Evolutionary conservation across 441 rosid species (phyloP), one percentile per base, ranked within the genome.

Genomic region (Jatropha podagrica): DNA sequence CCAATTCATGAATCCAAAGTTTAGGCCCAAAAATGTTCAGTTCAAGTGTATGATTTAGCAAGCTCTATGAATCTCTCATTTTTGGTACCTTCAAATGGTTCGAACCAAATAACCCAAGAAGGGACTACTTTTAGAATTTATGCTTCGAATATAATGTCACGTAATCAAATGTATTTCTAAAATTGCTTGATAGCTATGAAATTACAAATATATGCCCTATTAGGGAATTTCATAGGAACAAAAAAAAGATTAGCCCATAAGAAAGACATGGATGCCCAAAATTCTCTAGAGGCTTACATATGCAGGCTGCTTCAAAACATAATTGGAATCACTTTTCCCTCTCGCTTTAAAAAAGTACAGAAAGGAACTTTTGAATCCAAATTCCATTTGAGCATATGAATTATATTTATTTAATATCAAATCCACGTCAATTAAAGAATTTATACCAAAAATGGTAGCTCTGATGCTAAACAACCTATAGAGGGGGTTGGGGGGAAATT

Each of bases 311-410:
- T 17, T 32, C 49, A 55, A 17, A 38, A 70, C 40, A 56, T 11
- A 1, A 20, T 40, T 27, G 64, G 73, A 70, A 70, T 70, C 73
- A 70, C 14, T 20, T 70, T 40, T 11, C 41, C 12, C 18, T 8
- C 10, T 5, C 51, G 38, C 73, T 44, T 58, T 3, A 26, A 72
- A 59, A 71, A 71, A 26, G 54, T 42, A 72, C 41, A 44, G 66
- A 44, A 44, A 26, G 55, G 55, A 59, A 60, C 55, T 46, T 71
- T 42, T 71, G 74, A 17, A 59, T 60, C 67, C 42, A 72, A 61
- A 58, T 48, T 15, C 40, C n/a, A 20, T 23, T 26, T 26, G 4
- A 32, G 32, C 32, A 32, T n/a, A 20, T 42, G 0, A 0, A 7
- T n/a, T 32, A n/a, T 20, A 58, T 58, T 0, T 32, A 32, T 32